Conservation (phyloP, 2,329 filamentous ascomycete genomes). For the Aspergillus ibericus region DNA sequence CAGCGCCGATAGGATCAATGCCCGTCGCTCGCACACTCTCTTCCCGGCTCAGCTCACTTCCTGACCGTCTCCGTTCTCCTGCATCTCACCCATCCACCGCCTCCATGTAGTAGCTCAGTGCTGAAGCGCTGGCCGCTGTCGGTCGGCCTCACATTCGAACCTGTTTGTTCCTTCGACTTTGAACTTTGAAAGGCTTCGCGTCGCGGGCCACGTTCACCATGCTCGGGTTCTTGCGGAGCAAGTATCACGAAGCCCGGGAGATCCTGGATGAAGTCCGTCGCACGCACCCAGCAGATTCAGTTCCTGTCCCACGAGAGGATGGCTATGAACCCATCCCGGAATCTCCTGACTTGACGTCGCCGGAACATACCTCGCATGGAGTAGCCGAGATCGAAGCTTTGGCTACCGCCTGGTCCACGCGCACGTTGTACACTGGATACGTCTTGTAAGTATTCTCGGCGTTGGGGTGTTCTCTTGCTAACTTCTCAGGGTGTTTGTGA, state of each 20-base stretch:
- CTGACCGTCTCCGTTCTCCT: neutral
- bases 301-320: neutral
- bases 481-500: constrained; percentile 7
- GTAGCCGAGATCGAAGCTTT: constrained; percentile 10
- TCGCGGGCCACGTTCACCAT: neutral
- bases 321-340: constrained; percentile 5
- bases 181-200: neutral
- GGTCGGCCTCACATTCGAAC: neutral
- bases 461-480: neutral
- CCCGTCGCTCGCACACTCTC: neutral
- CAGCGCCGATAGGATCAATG: neutral
- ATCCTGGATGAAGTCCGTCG: neutral
- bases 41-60: neutral
- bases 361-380: constrained; percentile 1
- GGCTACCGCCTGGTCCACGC: constrained; percentile 8
- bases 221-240: constrained; percentile 3
- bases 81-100: too few relatives aligned
- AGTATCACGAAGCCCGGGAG: neutral
- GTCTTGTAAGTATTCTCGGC: neutral
- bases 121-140: neutral
- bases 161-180: neutral
- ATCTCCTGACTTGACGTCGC: neutral
- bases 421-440: constrained; percentile 3
- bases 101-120: neutral
- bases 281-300: neutral